Evolutionary conservation across 1,284 basidiomycete species (phyloP).

Genomic region (Volvariella volvacea): DNA sequence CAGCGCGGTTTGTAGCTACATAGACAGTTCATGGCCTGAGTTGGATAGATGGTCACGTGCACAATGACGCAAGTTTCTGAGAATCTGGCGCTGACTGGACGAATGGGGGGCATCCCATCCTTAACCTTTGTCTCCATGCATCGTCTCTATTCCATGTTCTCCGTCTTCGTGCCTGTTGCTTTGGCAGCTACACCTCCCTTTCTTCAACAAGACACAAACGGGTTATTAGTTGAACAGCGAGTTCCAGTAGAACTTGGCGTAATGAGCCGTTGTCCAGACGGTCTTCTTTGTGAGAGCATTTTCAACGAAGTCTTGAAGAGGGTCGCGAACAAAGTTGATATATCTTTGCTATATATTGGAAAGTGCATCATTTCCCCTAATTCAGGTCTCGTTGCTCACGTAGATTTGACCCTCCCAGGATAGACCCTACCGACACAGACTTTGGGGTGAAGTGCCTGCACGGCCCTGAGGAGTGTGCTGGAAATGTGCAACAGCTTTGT

Average conservation of each 20-base stretch:
- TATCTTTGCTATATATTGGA: constrained; percentile 70
- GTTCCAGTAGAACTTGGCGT: constrained; percentile 62
- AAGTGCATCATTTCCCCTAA: constrained; percentile 38
- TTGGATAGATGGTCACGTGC: too few species aligned
- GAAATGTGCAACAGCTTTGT: constrained; percentile 83
- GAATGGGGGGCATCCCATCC: too few species aligned
- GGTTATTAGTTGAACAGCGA: constrained; percentile 24
- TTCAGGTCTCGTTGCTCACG: neutral
- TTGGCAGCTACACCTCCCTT: constrained; percentile 11
- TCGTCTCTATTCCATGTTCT: constrained; percentile 11
- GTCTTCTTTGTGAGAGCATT: constrained; percentile 68
- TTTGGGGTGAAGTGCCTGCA: constrained; percentile 78
- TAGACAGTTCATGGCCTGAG: too few species aligned
- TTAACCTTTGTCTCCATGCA: neutral
- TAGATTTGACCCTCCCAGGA: constrained; percentile 28
- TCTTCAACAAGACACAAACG: constrained; percentile 15
- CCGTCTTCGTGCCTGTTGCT: constrained; percentile 11
- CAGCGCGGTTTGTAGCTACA: constrained; percentile 13
- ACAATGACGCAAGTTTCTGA: too few species aligned
- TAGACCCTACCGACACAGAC: constrained; percentile 54
- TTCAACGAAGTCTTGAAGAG: constrained; percentile 68
- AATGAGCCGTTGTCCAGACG: constrained; percentile 77
- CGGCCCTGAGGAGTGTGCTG: constrained; percentile 75
- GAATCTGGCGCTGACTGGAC: too few species aligned
- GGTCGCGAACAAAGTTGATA: constrained; percentile 60